Conservation (phyloP, 1,284 basidiomycete species). For the Ustilago loliicola region DNA sequence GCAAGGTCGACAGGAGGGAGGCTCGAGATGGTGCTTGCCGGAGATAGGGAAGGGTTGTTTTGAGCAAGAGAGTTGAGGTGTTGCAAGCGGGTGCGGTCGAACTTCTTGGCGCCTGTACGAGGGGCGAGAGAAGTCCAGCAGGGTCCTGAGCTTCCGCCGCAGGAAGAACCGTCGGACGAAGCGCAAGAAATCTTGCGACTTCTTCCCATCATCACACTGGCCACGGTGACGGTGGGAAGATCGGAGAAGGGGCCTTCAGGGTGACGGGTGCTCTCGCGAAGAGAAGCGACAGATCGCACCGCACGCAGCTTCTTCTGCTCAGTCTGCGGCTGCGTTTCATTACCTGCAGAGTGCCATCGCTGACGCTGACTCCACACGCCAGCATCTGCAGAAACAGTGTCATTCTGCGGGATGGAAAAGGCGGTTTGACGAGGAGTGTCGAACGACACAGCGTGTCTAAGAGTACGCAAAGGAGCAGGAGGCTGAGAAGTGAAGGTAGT, state of each 20-base stretch:
- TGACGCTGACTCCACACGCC: constrained; percentile 19
- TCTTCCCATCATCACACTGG: background rate
- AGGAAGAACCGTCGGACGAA: constrained; percentile 13
- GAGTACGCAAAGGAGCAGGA: background rate
- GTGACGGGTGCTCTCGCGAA: constrained; percentile 7
- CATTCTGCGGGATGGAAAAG: background rate
- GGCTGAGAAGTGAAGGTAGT: background rate
- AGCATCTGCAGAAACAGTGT: background rate
- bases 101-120: constrained; percentile 27
- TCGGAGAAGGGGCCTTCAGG: background rate
- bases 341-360: constrained; percentile 22
- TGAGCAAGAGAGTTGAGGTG: constrained; percentile 6
- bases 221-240: background rate
- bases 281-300: constrained; percentile 16
- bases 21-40: background rate
- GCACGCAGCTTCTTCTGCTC: constrained; percentile 3
- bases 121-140: constrained; percentile 28
- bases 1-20: background rate
- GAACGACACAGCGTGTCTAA: constrained; percentile 19
- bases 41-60: background rate
- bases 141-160: constrained; percentile 5
- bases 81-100: constrained; percentile 20
- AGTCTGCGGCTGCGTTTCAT: background rate
- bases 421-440: constrained; percentile 7
- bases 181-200: constrained; percentile 11